Evolutionary conservation across 257 asterid genomes (phyloP), one percentile per base, ranked within the genome.

Genomic region (Cordia subcordata): DNA sequence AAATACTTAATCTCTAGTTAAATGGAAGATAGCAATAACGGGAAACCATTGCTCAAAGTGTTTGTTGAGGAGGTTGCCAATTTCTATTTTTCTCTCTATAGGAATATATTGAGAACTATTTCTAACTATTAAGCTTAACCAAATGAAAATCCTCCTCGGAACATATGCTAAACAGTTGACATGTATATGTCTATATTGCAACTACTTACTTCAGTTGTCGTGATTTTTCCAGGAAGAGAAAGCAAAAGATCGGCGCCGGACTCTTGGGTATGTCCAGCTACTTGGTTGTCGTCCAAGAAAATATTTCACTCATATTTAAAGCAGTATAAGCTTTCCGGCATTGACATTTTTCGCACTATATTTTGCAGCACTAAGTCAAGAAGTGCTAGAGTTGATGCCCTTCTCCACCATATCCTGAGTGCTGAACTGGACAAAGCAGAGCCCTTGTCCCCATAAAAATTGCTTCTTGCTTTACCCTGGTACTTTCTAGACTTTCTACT

Each of bases 351-450:
- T 63, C 23, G 4, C 40, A 42, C 40, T 72, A 21, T 65, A 37
- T 58, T 65, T 33, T 70, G 75, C 96, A 91, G 95, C 45, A 61
- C 74, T 14, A 85, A 82, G 80, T 58, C 98, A 27, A 81, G 95
- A 74, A 85, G 76, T 38, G 92, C 82, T 78, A 85, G 95, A 66
- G 95, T 88, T 50, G 96, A 91, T 53, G 64, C 66, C 52, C 96
- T 91, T 63, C 98, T 91, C 75, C 98, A 91, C 81, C 98, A 82
- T 61, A 91, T 91, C 92, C 67, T 91, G 79, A 91, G 96, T 35
- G 72, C 94, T 10, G 96, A 88, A 79, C 92, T 88, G 35, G 60
- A 73, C 37, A 49, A 66, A 42, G 47, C 4, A 13, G 73, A 70
- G 58, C 1, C 73, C 19, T 55, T 87, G 9, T 5, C 79, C 51